Conservation (phyloP, 2,329 filamentous ascomycete genomes). For the Trichoderma koningii region DNA sequence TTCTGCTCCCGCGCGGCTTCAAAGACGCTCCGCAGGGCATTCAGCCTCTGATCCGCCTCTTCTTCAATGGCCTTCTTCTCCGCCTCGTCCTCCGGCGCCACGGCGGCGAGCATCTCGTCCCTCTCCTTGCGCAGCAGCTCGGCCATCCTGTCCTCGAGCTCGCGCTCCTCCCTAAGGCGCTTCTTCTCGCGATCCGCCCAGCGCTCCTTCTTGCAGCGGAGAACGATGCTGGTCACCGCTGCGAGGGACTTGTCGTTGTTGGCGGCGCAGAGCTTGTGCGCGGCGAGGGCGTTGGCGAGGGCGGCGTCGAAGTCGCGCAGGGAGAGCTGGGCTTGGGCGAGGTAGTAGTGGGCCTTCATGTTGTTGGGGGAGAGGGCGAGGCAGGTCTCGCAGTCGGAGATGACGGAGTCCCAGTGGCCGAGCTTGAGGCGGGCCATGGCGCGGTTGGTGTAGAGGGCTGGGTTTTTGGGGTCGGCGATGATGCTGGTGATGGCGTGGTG, state of each 20-base stretch:
- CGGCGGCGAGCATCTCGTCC: conserved; percentile 44
- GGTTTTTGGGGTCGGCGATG: conserved; percentile 74
- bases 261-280: conserved; percentile 69
- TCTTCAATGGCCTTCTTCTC: conserved; percentile 51
- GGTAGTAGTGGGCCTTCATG: conserved; percentile 83
- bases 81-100: conserved; percentile 46
- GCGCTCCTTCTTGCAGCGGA: conserved; percentile 79
- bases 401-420: conserved; percentile 69
- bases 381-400: conserved; percentile 75
- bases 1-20: conserved; percentile 50
- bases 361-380: conserved; percentile 65
- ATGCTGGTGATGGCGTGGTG: conserved; percentile 55
- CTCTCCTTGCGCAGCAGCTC: conserved; percentile 52
- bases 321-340: conserved; percentile 80
- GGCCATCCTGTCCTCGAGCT: conserved; percentile 63
- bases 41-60: conserved; percentile 52
- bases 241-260: conserved; percentile 67
- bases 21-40: conserved; percentile 51
- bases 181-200: conserved; percentile 76
- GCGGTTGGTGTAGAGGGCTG: conserved; percentile 84
- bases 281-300: conserved; percentile 66
- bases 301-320: conserved; percentile 68
- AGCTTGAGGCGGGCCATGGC: conserved; percentile 80
- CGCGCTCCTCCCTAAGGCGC: conserved; percentile 56
- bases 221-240: conserved; percentile 71